Conservation (phyloP, 2,329 filamentous ascomycete genomes). For the Aspergillus pseudoterreus region DNA sequence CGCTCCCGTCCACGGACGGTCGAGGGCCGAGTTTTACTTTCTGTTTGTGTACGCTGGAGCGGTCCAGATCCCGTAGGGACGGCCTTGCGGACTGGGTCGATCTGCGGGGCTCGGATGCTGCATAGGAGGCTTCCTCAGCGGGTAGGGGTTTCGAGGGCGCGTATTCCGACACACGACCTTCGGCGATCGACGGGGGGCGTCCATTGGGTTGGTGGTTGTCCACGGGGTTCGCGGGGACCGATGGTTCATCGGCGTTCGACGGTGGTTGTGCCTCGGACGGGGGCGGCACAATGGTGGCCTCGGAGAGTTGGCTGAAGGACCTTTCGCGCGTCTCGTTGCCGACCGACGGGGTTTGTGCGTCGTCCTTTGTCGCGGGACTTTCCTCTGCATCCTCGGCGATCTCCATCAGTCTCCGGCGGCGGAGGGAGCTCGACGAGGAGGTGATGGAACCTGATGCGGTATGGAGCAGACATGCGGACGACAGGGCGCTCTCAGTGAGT, state of each 20-base stretch:
- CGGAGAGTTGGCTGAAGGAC: constrained; percentile 30
- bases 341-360: constrained; percentile 21
- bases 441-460: constrained; percentile 81
- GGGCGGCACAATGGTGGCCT: constrained; percentile 33
- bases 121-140: constrained; percentile 34
- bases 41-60: constrained; percentile 37
- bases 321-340: constrained; percentile 18
- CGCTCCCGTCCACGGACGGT: constrained; percentile 63
- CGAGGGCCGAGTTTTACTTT: constrained; percentile 89
- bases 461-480: constrained; percentile 83
- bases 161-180: constrained; percentile 18
- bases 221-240: constrained; percentile 8
- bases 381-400: constrained; percentile 94
- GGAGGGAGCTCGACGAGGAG: constrained; percentile 77
- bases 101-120: constrained; percentile 33
- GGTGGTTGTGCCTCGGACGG: constrained; percentile 13
- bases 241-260: constrained; percentile 17
- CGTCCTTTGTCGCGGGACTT: constrained; percentile 59
- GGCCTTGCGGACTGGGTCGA: constrained; percentile 43
- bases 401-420: constrained; percentile 75
- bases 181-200: constrained; percentile 9
- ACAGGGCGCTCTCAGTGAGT: constrained; percentile 82
- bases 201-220: constrained; percentile 9
- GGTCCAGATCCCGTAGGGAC: constrained; percentile 43
- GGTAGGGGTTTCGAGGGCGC: constrained; percentile 15